Evolutionary conservation across 2,329 filamentous ascomycete genomes (phyloP).

Genomic region (Fusarium praegraminearum): DNA sequence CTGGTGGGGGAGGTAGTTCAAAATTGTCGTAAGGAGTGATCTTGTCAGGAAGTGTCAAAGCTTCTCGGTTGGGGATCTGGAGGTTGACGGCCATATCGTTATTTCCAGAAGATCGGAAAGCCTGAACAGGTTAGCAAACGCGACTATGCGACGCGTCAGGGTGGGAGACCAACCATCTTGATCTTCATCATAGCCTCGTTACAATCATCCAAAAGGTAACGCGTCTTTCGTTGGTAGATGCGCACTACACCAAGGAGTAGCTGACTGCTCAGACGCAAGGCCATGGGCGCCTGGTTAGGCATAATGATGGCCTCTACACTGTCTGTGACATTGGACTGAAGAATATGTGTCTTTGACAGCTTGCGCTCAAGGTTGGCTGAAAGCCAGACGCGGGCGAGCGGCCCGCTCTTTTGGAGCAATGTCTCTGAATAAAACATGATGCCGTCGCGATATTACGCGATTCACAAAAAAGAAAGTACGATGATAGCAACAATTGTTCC

Average conservation of each 20-base stretch:
- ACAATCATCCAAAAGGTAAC: constrained; percentile 96
- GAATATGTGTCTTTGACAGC: constrained; percentile 94
- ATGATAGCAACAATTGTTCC: constrained; percentile 19
- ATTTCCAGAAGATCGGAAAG: constrained; percentile 93
- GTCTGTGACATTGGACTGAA: constrained; percentile 94
- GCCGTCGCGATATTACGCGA: constrained; percentile 50
- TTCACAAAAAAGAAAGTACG: constrained; percentile 39
- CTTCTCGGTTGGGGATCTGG: constrained; percentile 83
- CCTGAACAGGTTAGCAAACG: constrained; percentile 66
- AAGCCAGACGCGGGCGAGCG: constrained; percentile 96
- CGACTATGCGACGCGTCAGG: background rate
- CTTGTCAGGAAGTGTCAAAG: constrained; percentile 88
- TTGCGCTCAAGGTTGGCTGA: constrained; percentile 99
- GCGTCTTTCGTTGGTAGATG: constrained; percentile 97
- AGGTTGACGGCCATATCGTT: constrained; percentile 92
- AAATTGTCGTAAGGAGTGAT: constrained; percentile 91
- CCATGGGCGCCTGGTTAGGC: constrained; percentile 92
- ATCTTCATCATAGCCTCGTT: constrained; percentile 98
- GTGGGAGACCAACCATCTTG: constrained; percentile 79
- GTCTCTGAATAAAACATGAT: constrained; percentile 98
- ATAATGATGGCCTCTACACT: constrained; percentile 96
- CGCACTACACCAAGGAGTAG: constrained; percentile 94
- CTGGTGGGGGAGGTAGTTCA: constrained; percentile 83
- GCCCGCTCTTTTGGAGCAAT: constrained; percentile 95
- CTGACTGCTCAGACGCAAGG: constrained; percentile 92